These are phyloP conservation scores for Lactarius hengduanensis DNA, from an alignment of 768 basidiomycete genomes.

Conservation along the genomic window DNA sequence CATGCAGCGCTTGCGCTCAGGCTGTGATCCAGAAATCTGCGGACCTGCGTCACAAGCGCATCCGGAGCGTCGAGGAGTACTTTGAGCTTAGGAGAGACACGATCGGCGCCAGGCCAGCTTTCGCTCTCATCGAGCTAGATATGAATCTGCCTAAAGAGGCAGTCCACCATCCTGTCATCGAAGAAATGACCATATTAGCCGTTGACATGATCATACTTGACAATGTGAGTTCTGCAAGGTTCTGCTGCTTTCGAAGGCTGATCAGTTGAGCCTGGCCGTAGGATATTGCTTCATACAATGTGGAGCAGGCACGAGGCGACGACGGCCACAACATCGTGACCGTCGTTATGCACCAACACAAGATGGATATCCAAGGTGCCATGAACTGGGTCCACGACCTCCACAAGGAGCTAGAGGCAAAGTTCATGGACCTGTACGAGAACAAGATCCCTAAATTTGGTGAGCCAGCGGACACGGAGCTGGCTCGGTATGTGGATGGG, in stretches of 20 bases:
- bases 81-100: neutral
- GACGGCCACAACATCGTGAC: slow-evolving; percentile 42
- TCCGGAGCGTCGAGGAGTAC: slow-evolving; percentile 8
- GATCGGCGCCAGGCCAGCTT: neutral
- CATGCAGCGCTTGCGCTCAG: neutral
- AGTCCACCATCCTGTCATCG: slow-evolving; percentile 1
- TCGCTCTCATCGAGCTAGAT: neutral
- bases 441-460: slow-evolving; percentile 38
- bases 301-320: slow-evolving; percentile 37
- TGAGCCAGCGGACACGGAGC: slow-evolving; percentile 36
- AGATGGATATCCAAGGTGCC: slow-evolving; percentile 35
- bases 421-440: slow-evolving; percentile 34
- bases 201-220: slow-evolving; percentile 5
- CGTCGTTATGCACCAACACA: slow-evolving; percentile 42
- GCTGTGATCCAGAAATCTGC: neutral
- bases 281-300: slow-evolving; percentile 35
- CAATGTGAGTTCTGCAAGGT: neutral
- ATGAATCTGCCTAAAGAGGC: slow-evolving; percentile 6
- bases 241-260: neutral
- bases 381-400: slow-evolving; percentile 35
- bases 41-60: neutral
- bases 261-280: slow-evolving; percentile 1
- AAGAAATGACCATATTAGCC: neutral
- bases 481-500: slow-evolving; percentile 40
- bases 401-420: slow-evolving; percentile 33